Evolutionary conservation across 2,329 filamentous ascomycete genomes (phyloP).

Genomic region (Xylaria arbuscula): DNA sequence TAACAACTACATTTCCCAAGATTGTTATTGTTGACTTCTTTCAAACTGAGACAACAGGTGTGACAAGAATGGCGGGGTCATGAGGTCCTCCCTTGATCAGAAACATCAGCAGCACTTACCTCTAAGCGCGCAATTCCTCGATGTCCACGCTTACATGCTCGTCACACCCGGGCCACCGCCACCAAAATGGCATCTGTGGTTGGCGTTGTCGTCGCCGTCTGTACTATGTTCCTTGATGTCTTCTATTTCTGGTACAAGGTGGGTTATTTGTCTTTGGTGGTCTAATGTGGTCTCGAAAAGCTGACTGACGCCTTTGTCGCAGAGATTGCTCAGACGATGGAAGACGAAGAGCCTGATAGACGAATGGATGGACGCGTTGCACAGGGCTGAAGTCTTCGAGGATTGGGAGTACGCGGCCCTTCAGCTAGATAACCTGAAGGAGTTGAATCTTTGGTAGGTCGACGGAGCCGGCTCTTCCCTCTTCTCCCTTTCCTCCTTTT

Average conservation of each 20-base stretch:
- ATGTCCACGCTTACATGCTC: slow-evolving; percentile 32
- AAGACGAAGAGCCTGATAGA: slow-evolving; percentile 71
- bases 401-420: slow-evolving; percentile 89
- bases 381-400: slow-evolving; percentile 76
- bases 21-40: not conserved
- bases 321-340: slow-evolving; percentile 78
- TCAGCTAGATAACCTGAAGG: slow-evolving; percentile 83
- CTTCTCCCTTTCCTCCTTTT: not conserved
- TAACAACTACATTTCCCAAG: not conserved
- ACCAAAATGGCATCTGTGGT: slow-evolving; percentile 44
- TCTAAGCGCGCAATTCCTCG: slow-evolving; percentile 6
- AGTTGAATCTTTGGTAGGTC: slow-evolving; percentile 79
- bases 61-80: slow-evolving; percentile 29
- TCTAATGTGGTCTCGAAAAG: not conserved
- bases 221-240: slow-evolving; percentile 70
- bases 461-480: not conserved
- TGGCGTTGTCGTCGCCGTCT: slow-evolving; percentile 59
- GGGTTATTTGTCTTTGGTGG: slow-evolving; percentile 29
- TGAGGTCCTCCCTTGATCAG: slow-evolving; percentile 3
- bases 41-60: not conserved
- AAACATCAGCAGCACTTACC: slow-evolving; percentile 8
- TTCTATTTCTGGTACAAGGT: slow-evolving; percentile 72
- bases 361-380: slow-evolving; percentile 73
- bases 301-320: slow-evolving; percentile 31
- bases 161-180: slow-evolving; percentile 29